Conservation (phyloP, 768 basidiomycete species). For the Lactarius hatsudake region DNA sequence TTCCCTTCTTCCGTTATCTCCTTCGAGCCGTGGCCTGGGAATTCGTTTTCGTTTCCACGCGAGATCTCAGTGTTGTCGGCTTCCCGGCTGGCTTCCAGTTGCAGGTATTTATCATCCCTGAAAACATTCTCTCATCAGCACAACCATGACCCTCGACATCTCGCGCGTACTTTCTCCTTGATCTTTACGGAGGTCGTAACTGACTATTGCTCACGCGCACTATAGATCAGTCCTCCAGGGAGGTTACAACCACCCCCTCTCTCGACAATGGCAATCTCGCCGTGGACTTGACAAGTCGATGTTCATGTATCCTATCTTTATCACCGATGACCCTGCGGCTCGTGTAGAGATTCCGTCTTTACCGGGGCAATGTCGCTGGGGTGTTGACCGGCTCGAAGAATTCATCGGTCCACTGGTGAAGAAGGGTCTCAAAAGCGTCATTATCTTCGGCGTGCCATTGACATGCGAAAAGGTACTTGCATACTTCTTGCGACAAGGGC, state of each 20-base stretch:
- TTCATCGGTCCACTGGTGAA: slow-evolving; percentile 85
- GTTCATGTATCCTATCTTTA: slow-evolving; percentile 99
- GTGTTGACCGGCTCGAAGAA: slow-evolving; percentile 84
- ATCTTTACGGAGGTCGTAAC: background rate
- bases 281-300: slow-evolving; percentile 82
- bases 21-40: too few species aligned
- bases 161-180: slow-evolving; percentile 17
- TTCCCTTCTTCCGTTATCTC: too few species aligned
- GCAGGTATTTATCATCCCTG: too few species aligned
- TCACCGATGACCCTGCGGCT: slow-evolving; percentile 91
- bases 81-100: too few species aligned
- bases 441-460: slow-evolving; percentile 91
- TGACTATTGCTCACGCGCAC: background rate
- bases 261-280: slow-evolving; percentile 83
- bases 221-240: slow-evolving; percentile 80
- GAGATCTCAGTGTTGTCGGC: too few species aligned
- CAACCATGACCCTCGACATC: slow-evolving; percentile 23
- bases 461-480: slow-evolving; percentile 66
- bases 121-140: background rate
- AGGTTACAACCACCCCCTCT: slow-evolving; percentile 89
- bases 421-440: slow-evolving; percentile 89
- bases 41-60: too few species aligned
- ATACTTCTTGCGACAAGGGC: background rate
- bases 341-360: slow-evolving; percentile 71
- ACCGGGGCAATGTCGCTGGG: slow-evolving; percentile 92